These are phyloP conservation scores for Calophaca sinica DNA, from an alignment of 306 rosid genomes.

Conservation along the genomic window DNA sequence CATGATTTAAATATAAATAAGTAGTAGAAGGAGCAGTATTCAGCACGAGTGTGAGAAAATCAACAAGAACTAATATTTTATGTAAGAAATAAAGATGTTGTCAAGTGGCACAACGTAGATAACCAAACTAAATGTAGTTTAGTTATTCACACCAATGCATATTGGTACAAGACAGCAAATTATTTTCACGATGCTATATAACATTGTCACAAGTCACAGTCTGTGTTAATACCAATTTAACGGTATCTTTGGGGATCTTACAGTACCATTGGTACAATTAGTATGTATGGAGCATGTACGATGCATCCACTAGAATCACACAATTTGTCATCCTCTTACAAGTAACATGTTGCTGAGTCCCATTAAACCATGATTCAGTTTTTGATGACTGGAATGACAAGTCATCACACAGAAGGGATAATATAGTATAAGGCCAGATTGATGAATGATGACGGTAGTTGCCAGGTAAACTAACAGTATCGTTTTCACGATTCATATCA, in stretches of 20 bases:
- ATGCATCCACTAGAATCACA: slow-evolving; percentile 19
- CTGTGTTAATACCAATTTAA: too few relatives aligned
- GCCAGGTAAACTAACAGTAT: neutral
- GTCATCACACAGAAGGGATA: neutral
- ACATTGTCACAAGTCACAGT: slow-evolving; percentile 1
- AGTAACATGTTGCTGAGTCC: neutral
- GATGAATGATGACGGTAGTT: neutral
- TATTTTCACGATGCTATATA: too few relatives aligned
- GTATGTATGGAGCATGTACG: neutral
- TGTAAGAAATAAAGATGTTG: too few relatives aligned
- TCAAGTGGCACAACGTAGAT: too few relatives aligned
- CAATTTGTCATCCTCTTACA: neutral
- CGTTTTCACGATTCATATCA: slow-evolving; percentile 7
- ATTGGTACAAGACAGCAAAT: neutral
- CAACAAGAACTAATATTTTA: too few relatives aligned
- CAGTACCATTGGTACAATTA: slow-evolving; percentile 1
- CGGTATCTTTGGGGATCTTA: neutral
- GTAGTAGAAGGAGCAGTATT: too few relatives aligned
- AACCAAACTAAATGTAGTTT: too few relatives aligned
- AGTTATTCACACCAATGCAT: neutral
- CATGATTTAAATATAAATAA: slow-evolving; percentile 24
- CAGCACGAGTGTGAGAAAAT: too few relatives aligned
- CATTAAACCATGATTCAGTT: slow-evolving; percentile 3
- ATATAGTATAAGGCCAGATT: slow-evolving; percentile 9
- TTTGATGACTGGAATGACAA: slow-evolving; percentile 23